A percentile compares a stretch with the other conserved stretches of the same genome.
Evolutionary conservation across 371 early-diverging fungal genomes (phyloP).

Genomic region (Mucor irregularis): DNA sequence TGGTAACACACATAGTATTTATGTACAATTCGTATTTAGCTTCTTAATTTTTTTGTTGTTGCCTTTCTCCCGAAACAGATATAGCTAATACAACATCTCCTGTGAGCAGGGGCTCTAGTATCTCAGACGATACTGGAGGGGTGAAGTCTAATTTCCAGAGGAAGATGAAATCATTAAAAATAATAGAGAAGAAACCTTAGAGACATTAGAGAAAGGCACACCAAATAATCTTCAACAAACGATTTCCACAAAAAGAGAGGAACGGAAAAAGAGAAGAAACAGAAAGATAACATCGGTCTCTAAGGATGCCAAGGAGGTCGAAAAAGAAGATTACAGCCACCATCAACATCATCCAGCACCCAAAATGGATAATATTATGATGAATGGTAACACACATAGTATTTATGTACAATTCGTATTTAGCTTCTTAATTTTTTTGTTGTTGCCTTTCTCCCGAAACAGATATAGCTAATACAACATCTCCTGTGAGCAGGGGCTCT

Average conservation of each 20-base stretch:
- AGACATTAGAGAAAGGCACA: slow-evolving; percentile 16
- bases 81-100: too few species aligned
- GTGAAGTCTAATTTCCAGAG: slow-evolving; percentile 3
- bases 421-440: background rate
- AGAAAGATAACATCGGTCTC: too few species aligned
- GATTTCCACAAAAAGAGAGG: background rate
- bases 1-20: background rate
- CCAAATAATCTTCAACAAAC: too few species aligned
- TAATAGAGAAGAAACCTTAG: slow-evolving; percentile 15
- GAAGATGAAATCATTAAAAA: slow-evolving; percentile 5
- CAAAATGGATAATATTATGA: background rate
- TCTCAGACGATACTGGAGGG: background rate
- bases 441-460: too few species aligned
- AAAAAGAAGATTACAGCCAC: background rate
- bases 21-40: background rate
- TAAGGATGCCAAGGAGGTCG: background rate
- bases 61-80: background rate
- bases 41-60: background rate
- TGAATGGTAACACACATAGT: background rate
- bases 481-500: too few species aligned
- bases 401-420: background rate
- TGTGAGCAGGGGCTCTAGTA: too few species aligned
- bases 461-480: too few species aligned
- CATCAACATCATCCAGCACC: background rate
- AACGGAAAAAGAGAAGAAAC: background rate